Percentiles rank a stretch among this genome's conserved stretches.
Conservation (phyloP, 176 grass and related monocot genomes). For the Oropetium thomaeum region DNA sequence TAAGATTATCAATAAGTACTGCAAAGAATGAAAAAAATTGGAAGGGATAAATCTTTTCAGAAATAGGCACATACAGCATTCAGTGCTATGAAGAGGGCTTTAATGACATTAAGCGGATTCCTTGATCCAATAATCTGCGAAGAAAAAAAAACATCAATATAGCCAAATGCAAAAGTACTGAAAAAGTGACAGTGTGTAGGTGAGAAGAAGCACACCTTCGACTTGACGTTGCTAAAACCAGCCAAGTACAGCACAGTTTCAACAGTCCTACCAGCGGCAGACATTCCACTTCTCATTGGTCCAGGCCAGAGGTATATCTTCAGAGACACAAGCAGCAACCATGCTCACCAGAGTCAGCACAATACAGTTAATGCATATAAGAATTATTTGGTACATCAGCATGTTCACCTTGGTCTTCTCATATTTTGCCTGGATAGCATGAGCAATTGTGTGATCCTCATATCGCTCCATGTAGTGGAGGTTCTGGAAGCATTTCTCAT, state of each 20-base stretch:
- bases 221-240: slow-evolving; percentile 87
- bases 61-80: slow-evolving; percentile 65
- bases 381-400: not conserved
- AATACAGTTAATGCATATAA: not conserved
- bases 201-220: slow-evolving; percentile 55
- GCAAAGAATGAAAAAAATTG: not conserved
- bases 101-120: slow-evolving; percentile 87
- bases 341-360: not conserved
- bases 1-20: not conserved
- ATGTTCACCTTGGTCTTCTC: slow-evolving; percentile 86
- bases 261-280: slow-evolving; percentile 59
- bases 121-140: slow-evolving; percentile 94
- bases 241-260: slow-evolving; percentile 82
- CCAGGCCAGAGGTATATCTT: slow-evolving; percentile 95
- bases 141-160: not conserved
- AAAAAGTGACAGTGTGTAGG: not conserved
- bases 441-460: slow-evolving; percentile 91
- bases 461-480: slow-evolving; percentile 95
- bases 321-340: slow-evolving; percentile 17
- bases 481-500: slow-evolving; percentile 98
- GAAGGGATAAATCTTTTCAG: not conserved
- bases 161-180: not conserved
- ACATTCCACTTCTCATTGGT: slow-evolving; percentile 68
- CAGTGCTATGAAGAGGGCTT: slow-evolving; percentile 91
- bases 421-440: slow-evolving; percentile 90